Evolutionary conservation across 1,139 yeast genomes (phyloP), one percentile per base, ranked within the genome.

Genomic region (Hansenula lynferdii): DNA sequence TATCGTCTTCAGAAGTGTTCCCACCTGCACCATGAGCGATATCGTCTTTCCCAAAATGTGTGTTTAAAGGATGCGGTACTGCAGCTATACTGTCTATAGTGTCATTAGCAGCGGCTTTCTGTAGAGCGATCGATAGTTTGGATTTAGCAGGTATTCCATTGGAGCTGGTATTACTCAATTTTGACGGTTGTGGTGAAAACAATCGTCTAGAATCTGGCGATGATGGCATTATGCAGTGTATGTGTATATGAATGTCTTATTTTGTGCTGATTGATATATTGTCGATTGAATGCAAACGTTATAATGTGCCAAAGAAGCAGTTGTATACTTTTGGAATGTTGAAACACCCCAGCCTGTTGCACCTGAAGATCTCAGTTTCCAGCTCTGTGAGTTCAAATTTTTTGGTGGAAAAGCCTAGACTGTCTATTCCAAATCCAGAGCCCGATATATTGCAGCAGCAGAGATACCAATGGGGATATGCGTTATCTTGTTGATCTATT

Each of bases 1-100:
- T 53, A 36, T 58, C 61, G 35, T 63, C 69, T 28, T 61, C 61
- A 2, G 61, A 57, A 20, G 46, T 51, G 17, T 51, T 57, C 6
- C 53, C 57, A 11, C 49, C 55, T 12, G 40, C 46, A 4, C 47
- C 47, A 12, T 39, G 39, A 20, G 42, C 32, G 14, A 28, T 3
- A 20, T 29, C 32, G 21, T 21, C 25, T 6, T 20, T 21, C 6
- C 24, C 23, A 14, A 20, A 4, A 10, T 21, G 22, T 5, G 32
- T 29, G 11, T 29, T 29, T 18, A 29, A 14, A 17, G 34, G 34
- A n/a, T 31, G 34, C 21, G 34, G 28, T 7, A 33, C 16, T 4
- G 20, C n/a, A n/a, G 18, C 6, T 28, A 6, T 3, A 21, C 12
- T 6, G 10, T 19, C 4, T 19, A 10, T 6, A n/a, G 5, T 6